Conservation (phyloP, 495 filamentous ascomycete genomes). For the Diplogelasinospora grovesii region DNA sequence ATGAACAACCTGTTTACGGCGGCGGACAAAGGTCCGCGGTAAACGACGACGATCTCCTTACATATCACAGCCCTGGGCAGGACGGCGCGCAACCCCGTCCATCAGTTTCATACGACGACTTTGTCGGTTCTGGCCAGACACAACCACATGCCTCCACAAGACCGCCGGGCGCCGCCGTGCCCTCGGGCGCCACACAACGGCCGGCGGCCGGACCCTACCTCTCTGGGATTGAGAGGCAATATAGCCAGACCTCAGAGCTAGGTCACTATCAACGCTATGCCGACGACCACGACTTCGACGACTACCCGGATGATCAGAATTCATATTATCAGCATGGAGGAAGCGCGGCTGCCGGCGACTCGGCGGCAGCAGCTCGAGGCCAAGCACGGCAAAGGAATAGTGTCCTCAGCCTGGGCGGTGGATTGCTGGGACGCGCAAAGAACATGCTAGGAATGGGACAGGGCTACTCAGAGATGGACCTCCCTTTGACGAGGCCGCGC, state of each 20-base stretch:
- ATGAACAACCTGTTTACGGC: conserved; percentile 62
- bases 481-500: conserved; percentile 81
- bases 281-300: conserved; percentile 71
- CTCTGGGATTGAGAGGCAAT: conserved; percentile 46
- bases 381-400: conserved; percentile 72
- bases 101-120: conserved; percentile 90
- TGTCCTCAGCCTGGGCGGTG: conserved; percentile 77
- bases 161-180: conserved; percentile 25
- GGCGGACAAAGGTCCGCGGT: conserved; percentile 62
- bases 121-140: conserved; percentile 59
- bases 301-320: conserved; percentile 67
- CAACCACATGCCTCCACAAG: conserved; percentile 39
- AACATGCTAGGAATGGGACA: conserved; percentile 86
- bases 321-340: conserved; percentile 61
- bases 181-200: conserved; percentile 35
- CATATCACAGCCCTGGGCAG: conserved; percentile 61
- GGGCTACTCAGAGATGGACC: conserved; percentile 96
- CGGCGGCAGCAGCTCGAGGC: conserved; percentile 42
- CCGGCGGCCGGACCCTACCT: conserved; percentile 50
- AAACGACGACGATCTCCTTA: conserved; percentile 71
- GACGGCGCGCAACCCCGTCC: conserved; percentile 61
- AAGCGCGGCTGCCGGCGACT: conserved; percentile 32
- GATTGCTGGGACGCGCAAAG: conserved; percentile 78
- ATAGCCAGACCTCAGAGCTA: conserved; percentile 78
- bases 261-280: conserved; percentile 88